Evolutionary conservation across 768 basidiomycete species (phyloP).

Genomic region (Dacryopinax spathularia): DNA sequence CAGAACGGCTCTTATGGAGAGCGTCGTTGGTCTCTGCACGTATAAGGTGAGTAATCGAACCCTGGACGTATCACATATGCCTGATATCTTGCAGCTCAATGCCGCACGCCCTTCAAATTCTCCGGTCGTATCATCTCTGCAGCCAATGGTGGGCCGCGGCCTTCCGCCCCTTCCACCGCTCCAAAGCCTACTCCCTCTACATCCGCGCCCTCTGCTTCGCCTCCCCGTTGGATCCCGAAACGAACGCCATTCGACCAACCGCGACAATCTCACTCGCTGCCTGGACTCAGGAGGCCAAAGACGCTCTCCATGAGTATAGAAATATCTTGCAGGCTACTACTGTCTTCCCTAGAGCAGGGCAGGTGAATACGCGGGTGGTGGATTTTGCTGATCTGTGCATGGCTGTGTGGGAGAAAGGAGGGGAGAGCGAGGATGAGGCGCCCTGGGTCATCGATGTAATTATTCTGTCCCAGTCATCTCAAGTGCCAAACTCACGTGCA

Average conservation of each 20-base stretch:
- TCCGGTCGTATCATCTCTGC: slow-evolving; percentile 23
- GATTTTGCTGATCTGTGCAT: slow-evolving; percentile 72
- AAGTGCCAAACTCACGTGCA: background rate
- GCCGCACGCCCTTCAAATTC: slow-evolving; percentile 15
- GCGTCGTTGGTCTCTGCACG: slow-evolving; percentile 51
- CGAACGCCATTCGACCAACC: slow-evolving; percentile 4
- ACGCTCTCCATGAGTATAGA: slow-evolving; percentile 57
- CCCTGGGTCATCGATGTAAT: slow-evolving; percentile 74
- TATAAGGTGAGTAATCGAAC: slow-evolving; percentile 24
- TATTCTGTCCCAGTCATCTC: slow-evolving; percentile 16
- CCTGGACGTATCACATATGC: background rate
- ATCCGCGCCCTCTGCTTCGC: slow-evolving; percentile 51
- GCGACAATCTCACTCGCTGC: slow-evolving; percentile 10
- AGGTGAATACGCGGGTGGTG: slow-evolving; percentile 62
- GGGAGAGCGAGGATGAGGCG: slow-evolving; percentile 45
- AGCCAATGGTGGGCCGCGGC: slow-evolving; percentile 55
- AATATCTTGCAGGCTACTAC: slow-evolving; percentile 54
- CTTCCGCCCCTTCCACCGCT: slow-evolving; percentile 66
- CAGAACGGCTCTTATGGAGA: slow-evolving; percentile 70
- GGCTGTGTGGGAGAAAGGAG: slow-evolving; percentile 64
- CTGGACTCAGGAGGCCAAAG: slow-evolving; percentile 54
- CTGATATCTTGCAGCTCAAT: slow-evolving; percentile 9
- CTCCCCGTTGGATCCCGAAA: slow-evolving; percentile 8
- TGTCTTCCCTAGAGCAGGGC: slow-evolving; percentile 66
- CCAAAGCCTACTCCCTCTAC: slow-evolving; percentile 52